Conservation (phyloP, 192 early-diverging fungal genomes). For the Coemansia sp. region DNA sequence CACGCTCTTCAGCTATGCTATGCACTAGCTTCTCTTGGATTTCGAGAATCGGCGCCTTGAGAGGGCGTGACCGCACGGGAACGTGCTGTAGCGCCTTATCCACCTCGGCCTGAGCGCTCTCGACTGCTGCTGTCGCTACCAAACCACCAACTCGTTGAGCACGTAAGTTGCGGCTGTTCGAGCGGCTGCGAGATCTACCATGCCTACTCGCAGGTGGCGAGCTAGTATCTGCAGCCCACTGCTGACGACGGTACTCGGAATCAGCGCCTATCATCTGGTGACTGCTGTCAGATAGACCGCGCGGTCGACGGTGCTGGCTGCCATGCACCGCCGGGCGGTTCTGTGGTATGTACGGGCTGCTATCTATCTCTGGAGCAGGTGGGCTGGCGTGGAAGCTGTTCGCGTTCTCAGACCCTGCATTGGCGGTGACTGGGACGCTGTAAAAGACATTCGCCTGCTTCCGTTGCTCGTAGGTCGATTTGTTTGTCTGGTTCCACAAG, state of each 20-base stretch:
- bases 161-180: constrained; percentile 16
- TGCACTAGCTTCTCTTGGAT: constrained; percentile 34
- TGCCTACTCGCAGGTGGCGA: background rate
- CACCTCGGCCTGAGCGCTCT: background rate
- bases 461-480: background rate
- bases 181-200: constrained; percentile 15
- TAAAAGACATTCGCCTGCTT: background rate
- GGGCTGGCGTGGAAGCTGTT: constrained; percentile 1
- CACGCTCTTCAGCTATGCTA: constrained; percentile 16
- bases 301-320: background rate
- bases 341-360: background rate
- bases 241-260: constrained; percentile 10
- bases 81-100: constrained; percentile 7
- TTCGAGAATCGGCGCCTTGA: constrained; percentile 12
- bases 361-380: background rate
- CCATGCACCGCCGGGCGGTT: background rate
- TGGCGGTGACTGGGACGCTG: background rate
- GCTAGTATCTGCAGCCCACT: constrained; percentile 7
- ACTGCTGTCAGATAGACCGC: constrained; percentile 7
- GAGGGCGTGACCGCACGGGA: constrained; percentile 32
- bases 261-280: constrained; percentile 12
- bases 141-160: background rate
- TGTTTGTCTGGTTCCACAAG: background rate
- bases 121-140: background rate
- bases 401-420: background rate